Percentiles rank a stretch among this genome's conserved stretches.
Evolutionary conservation across 2,329 filamentous ascomycete genomes (phyloP).

Genomic region (Cryphonectria nitschkei): DNA sequence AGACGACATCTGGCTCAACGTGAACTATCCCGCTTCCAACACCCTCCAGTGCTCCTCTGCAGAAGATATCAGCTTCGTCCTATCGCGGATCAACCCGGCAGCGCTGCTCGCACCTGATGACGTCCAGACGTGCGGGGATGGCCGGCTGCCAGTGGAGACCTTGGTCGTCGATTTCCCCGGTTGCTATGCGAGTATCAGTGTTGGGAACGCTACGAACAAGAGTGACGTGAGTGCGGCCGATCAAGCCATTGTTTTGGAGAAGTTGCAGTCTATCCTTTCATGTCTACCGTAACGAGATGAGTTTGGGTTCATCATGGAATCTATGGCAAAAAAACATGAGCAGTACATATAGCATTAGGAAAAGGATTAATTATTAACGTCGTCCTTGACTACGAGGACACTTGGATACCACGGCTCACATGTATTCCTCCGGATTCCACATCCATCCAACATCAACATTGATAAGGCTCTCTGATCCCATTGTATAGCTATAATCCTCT

Average conservation of each 20-base stretch:
- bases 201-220: conserved; percentile 64
- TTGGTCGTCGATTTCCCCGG: conserved; percentile 53
- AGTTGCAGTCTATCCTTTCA: conserved; percentile 41
- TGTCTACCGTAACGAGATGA: conserved; percentile 13
- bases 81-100: conserved; percentile 62
- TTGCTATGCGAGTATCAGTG: conserved; percentile 67
- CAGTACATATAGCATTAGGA: background rate
- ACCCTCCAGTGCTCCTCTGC: conserved; percentile 51
- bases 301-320: background rate
- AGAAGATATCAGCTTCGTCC: conserved; percentile 64
- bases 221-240: conserved; percentile 55
- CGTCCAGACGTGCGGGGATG: conserved; percentile 58
- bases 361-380: background rate
- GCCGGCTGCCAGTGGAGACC: conserved; percentile 61
- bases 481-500: too few relatives aligned
- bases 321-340: background rate
- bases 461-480: too few relatives aligned
- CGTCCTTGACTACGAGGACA: background rate
- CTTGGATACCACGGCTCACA: too few relatives aligned
- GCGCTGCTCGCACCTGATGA: conserved; percentile 44
- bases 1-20: conserved; percentile 63
- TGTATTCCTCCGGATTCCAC: too few relatives aligned
- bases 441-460: too few relatives aligned
- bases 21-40: conserved; percentile 65
- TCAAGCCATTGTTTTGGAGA: conserved; percentile 56